Percentiles rank a stretch among this genome's conserved stretches.
Conservation (phyloP, 352 stramenopile species). For the Plasmopara viticola region DNA sequence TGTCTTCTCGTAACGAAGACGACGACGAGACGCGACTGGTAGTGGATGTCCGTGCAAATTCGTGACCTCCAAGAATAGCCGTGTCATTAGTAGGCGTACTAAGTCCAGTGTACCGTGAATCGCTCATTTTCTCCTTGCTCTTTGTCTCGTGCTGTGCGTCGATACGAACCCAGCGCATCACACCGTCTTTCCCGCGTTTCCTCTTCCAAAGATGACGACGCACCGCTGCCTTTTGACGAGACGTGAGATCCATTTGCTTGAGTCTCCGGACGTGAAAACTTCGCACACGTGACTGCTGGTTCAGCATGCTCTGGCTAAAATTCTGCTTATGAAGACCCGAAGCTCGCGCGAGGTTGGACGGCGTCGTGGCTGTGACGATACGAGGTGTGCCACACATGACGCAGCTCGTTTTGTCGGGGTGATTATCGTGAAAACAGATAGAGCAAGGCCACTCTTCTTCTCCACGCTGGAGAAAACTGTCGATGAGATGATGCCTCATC, state of each 20-base stretch:
- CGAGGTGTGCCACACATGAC: slow-evolving; percentile 82
- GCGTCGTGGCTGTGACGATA: slow-evolving; percentile 45
- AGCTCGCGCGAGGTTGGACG: slow-evolving; percentile 51
- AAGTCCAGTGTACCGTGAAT: slow-evolving; percentile 37
- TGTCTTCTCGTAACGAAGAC: slow-evolving; percentile 56
- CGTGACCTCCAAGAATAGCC: slow-evolving; percentile 26
- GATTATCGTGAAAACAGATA: slow-evolving; percentile 86
- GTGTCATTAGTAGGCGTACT: slow-evolving; percentile 42
- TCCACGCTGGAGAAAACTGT: slow-evolving; percentile 75
- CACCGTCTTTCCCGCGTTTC: slow-evolving; percentile 61
- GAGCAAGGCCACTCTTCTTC: slow-evolving; percentile 82
- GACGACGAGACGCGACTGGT: slow-evolving; percentile 34
- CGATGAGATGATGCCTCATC: slow-evolving; percentile 80
- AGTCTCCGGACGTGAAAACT: slow-evolving; percentile 80
- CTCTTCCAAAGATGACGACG: slow-evolving; percentile 70
- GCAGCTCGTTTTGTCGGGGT: slow-evolving; percentile 70
- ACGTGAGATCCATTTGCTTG: slow-evolving; percentile 82
- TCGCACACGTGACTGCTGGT: slow-evolving; percentile 73
- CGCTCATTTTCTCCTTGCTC: slow-evolving; percentile 17
- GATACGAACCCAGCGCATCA: slow-evolving; percentile 79
- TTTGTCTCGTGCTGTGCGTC: slow-evolving; percentile 38
- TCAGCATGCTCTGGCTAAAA: slow-evolving; percentile 66
- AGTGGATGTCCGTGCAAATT: slow-evolving; percentile 19
- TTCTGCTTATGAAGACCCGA: slow-evolving; percentile 67
- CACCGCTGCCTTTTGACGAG: slow-evolving; percentile 71